Evolutionary conservation across 176 grass and related monocot genomes (phyloP).

Genomic region (Juncus inflexus): DNA sequence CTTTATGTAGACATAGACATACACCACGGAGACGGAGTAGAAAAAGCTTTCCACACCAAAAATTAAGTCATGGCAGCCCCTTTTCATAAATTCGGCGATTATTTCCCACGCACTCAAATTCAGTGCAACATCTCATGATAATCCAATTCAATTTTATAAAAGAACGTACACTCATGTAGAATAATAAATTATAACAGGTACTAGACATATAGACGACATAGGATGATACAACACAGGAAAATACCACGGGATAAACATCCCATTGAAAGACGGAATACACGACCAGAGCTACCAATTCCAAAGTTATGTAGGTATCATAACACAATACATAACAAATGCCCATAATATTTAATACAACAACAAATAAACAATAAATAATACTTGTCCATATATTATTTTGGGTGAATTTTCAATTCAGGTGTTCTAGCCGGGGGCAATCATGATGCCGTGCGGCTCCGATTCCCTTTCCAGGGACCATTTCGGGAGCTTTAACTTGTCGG

Average conservation of each 20-base stretch:
- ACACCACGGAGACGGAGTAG: constrained; percentile 93
- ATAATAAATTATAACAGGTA: constrained; percentile 69
- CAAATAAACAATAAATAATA: too few species aligned
- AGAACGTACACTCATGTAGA: too few species aligned
- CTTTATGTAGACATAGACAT: too few species aligned
- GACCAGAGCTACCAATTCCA: constrained; percentile 85
- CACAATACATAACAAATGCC: too few species aligned
- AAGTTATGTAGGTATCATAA: constrained; percentile 98
- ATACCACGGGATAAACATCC: constrained; percentile 85
- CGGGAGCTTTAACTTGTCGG: constrained; percentile 90
- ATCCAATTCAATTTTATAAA: too few species aligned
- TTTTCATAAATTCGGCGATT: constrained; percentile 96
- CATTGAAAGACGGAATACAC: constrained; percentile 79
- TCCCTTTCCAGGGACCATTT: constrained; percentile 86
- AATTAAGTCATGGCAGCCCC: constrained; percentile 86
- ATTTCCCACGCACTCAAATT: constrained; percentile 84
- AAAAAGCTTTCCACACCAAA: constrained; percentile 92
- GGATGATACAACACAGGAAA: constrained; percentile 69
- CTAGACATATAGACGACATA: constrained; percentile 58
- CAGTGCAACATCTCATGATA: too few species aligned
- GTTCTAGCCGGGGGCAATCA: constrained; percentile 64
- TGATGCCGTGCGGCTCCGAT: constrained; percentile 85
- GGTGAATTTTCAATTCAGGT: too few species aligned
- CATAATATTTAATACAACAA: too few species aligned
- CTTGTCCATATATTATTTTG: too few species aligned